These are phyloP conservation scores for Vaccinium vitisidaea DNA, from an alignment of 148 eudicot species.

Conservation along the genomic window DNA sequence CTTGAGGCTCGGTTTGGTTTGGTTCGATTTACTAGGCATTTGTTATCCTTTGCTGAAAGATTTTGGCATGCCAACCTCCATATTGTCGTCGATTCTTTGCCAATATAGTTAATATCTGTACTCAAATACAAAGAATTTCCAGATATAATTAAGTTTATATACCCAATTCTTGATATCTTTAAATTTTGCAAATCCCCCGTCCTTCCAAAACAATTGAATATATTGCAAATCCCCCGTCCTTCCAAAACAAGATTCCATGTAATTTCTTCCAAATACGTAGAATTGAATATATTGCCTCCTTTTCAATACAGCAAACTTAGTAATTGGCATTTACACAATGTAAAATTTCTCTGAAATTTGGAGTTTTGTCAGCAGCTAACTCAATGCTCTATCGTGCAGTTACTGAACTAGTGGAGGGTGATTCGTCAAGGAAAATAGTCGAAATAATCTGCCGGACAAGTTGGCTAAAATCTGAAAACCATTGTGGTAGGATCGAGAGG, in stretches of 20 bases:
- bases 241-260: background rate
- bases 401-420: conserved; percentile 88
- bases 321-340: background rate
- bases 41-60: background rate
- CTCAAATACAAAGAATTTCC: background rate
- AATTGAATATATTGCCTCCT: background rate
- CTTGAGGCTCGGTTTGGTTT: background rate
- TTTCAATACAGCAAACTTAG: background rate
- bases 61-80: background rate
- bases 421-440: conserved; percentile 87
- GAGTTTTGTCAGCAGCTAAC: background rate
- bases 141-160: background rate
- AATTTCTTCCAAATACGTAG: background rate
- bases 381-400: conserved; percentile 38
- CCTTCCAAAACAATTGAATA: background rate
- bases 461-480: conserved; percentile 77
- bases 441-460: conserved; percentile 90
- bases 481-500: conserved; percentile 65
- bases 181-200: background rate
- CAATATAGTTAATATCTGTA: too few species aligned
- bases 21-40: background rate
- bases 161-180: background rate
- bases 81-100: background rate
- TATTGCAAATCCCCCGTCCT: background rate
- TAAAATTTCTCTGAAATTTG: background rate